These are phyloP conservation scores for Camillea tinctor DNA, from an alignment of 2,329 filamentous ascomycete genomes.

Conservation along the genomic window DNA sequence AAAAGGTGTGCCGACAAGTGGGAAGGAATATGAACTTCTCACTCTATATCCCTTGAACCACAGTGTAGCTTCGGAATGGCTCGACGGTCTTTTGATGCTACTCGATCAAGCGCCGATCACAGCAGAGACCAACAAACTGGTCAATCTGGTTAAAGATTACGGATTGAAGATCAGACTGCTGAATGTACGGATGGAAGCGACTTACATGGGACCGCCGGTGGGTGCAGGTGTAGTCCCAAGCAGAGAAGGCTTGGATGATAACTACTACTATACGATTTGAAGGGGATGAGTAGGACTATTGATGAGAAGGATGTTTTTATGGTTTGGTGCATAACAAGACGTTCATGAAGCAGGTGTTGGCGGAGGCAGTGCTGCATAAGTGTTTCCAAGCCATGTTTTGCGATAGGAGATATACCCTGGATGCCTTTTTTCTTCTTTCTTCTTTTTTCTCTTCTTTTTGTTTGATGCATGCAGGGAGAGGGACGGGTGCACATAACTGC, in stretches of 20 bases:
- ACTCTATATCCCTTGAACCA: constrained; percentile 80
- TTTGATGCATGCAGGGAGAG: too few relatives aligned
- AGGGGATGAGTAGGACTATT: too few relatives aligned
- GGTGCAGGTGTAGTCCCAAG: constrained; percentile 76
- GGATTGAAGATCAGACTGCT: constrained; percentile 88
- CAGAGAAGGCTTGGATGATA: constrained; percentile 81
- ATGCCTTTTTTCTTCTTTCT: too few relatives aligned
- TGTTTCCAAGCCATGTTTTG: neutral
- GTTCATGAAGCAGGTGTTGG: neutral
- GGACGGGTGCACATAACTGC: too few relatives aligned
- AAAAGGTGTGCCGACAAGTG: constrained; percentile 29
- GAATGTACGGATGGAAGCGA: constrained; percentile 83
- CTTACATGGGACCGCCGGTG: constrained; percentile 63
- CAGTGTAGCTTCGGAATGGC: constrained; percentile 88
- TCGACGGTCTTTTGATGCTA: constrained; percentile 92
- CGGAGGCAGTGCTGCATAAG: neutral
- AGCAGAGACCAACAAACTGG: constrained; percentile 88
- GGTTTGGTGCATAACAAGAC: neutral
- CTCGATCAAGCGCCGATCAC: constrained; percentile 95
- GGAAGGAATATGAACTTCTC: constrained; percentile 72
- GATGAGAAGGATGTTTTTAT: neutral
- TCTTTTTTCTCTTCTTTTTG: too few relatives aligned
- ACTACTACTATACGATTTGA: constrained; percentile 86
- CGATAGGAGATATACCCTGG: neutral
- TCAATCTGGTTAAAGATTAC: constrained; percentile 83